phyloP scores from a whole-genome alignment of 2,329 filamentous ascomycete genomes.

The Trichoderma simmonsii region DNA sequence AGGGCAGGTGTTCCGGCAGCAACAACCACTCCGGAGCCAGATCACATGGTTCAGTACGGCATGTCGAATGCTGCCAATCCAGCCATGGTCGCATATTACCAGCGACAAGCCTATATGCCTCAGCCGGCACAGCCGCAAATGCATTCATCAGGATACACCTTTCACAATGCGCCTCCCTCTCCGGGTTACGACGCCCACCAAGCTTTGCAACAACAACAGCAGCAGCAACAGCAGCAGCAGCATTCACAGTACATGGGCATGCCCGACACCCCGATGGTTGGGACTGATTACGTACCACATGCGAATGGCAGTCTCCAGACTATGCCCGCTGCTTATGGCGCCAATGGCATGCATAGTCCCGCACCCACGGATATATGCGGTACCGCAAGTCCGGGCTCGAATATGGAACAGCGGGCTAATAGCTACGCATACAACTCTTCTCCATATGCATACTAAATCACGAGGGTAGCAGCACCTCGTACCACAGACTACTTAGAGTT shows the following conservation, averaged over 20 bases:
- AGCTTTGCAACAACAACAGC: constrained; percentile 9
- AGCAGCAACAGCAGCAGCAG: constrained; percentile 7
- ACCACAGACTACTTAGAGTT: background rate
- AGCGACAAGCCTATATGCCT: constrained; percentile 32
- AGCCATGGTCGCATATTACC: constrained; percentile 35
- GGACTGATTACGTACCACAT: constrained; percentile 17
- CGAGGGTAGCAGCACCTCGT: constrained; percentile 7
- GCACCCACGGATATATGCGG: constrained; percentile 18
- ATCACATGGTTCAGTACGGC: constrained; percentile 35
- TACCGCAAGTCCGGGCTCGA: constrained; percentile 11
- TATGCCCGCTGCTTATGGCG: constrained; percentile 8
- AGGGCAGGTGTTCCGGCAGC: constrained; percentile 25
- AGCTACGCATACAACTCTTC: constrained; percentile 18
- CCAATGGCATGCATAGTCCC: constrained; percentile 17
- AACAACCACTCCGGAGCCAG: constrained; percentile 28
- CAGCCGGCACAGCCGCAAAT: constrained; percentile 19
- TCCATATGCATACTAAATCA: constrained; percentile 19
- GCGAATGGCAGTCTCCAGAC: background rate
- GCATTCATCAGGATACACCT: constrained; percentile 15
- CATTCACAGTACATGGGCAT: constrained; percentile 14
- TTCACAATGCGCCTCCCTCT: constrained; percentile 18
- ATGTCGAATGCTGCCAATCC: constrained; percentile 36
- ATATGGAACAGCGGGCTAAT: constrained; percentile 12
- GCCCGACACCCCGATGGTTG: constrained; percentile 11
- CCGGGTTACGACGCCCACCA: constrained; percentile 18